Conservation (phyloP, 306 rosid species). For the Pterocarpus santalinus region DNA sequence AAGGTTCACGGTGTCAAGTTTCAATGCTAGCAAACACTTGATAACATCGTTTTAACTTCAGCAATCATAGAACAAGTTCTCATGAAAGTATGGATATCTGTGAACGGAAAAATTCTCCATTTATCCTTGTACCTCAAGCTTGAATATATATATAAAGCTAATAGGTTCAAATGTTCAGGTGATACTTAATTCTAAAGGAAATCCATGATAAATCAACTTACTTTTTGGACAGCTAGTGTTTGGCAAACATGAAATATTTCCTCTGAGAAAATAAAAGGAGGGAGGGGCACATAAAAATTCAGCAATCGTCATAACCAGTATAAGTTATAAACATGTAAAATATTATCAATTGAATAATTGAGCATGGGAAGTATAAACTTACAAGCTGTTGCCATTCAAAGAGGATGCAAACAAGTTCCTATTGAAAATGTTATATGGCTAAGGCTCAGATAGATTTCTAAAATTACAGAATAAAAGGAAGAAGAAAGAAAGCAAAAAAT, state of each 20-base stretch:
- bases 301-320: too few species aligned
- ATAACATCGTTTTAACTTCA: background rate
- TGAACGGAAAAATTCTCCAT: too few species aligned
- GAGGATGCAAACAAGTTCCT: slow-evolving; percentile 67
- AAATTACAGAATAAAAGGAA: background rate
- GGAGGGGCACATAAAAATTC: too few species aligned
- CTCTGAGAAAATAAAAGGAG: too few species aligned
- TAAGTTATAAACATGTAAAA: background rate
- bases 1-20: background rate
- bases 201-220: too few species aligned
- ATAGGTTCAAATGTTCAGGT: too few species aligned
- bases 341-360: background rate
- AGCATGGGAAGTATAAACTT: slow-evolving; percentile 41
- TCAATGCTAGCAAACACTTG: background rate
- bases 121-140: too few species aligned
- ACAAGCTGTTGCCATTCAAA: slow-evolving; percentile 48
- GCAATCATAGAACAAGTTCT: background rate
- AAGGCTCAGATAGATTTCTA: background rate
- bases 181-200: too few species aligned
- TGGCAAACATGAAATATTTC: too few species aligned
- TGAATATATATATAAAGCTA: too few species aligned
- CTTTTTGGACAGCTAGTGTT: too few species aligned
- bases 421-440: slow-evolving; percentile 11
- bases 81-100: background rate
- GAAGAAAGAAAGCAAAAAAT: background rate